Base-by-base conservation (phyloP, 2,329 filamentous ascomycete species). In the Neofusicoccum sp. region DNA sequence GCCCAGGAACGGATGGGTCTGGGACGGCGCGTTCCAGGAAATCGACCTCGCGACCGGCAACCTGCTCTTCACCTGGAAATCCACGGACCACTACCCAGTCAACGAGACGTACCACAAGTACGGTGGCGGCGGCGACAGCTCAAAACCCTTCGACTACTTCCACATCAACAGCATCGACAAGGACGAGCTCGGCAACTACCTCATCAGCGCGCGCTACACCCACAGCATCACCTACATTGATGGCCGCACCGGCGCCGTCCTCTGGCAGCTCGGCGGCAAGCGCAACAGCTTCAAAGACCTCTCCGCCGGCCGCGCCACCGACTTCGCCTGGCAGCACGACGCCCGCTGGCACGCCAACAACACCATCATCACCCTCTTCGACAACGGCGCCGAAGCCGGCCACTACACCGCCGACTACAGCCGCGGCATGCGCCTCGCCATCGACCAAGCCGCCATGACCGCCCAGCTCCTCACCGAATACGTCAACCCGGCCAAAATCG, bases 281-380 rank as follows among this genome's bases (percentile, higher is more conserved):
- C 64, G 70, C 14, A 81, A 78, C 64, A 72, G 75, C 58, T 82
- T 82, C 69, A 63, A 61, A 3, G 78, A 80, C 63, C 68, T 79
- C 4, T 77, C 75, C 1, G 69, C 72, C 12, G 80, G 78, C 14
- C 68, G 71, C 14, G 81, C 81, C 4, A 81, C 78, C 14, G 77
- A 79, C 63, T 81, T 85, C 69, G 74, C 71, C 60, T 83, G 77
- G 77, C 84, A 85, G 67, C 83, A 85, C 66, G 78, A 85, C 65
- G 83, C 82, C 0, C 77, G 80, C 29, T 85, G 76, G 72, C 63
- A 61, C 37, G 63, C 63, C 31, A 60, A 67, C 4, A 64, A 66
- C 56, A 68, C 60, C 4, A 58, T 59, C 45, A 68, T 79, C 31
- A 77, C 76, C 0, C 67, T 80, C 3, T 78, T 79, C 65, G 77